phyloP scores from a whole-genome alignment of 495 filamentous ascomycete genomes.

The Apodospora peruviana region DNA sequence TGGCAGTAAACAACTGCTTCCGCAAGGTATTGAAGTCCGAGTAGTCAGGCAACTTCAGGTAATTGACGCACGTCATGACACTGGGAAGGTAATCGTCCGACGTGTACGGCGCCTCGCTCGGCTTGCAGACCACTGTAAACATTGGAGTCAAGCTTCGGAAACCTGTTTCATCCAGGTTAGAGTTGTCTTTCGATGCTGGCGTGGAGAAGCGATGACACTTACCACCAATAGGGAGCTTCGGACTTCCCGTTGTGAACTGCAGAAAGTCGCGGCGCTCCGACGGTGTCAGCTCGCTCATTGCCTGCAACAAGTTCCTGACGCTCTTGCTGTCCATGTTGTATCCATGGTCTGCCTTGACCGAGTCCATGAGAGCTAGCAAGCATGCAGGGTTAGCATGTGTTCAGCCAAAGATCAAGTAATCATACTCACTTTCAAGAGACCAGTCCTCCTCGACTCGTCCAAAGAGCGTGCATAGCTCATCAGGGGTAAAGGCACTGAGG shows the following conservation, averaged over 20 bases:
- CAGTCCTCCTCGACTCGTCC: slow-evolving; percentile 94
- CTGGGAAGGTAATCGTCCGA: slow-evolving; percentile 97
- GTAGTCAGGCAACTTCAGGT: slow-evolving; percentile 97
- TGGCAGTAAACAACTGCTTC: slow-evolving; percentile 73
- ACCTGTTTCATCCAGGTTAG: slow-evolving; percentile 47
- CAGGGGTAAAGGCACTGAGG: slow-evolving; percentile 89
- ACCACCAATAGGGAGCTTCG: slow-evolving; percentile 98
- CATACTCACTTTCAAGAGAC: slow-evolving; percentile 83
- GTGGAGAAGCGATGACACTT: slow-evolving; percentile 31
- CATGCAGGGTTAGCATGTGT: slow-evolving; percentile 12
- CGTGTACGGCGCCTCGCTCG: slow-evolving; percentile 87
- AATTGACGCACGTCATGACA: slow-evolving; percentile 99
- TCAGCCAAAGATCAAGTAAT: background rate
- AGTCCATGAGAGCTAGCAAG: slow-evolving; percentile 80
- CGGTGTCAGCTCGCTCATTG: slow-evolving; percentile 81
- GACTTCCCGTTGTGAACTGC: slow-evolving; percentile 97
- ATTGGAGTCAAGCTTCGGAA: slow-evolving; percentile 96
- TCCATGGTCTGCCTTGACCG: slow-evolving; percentile 98
- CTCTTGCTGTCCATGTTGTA: slow-evolving; percentile 99
- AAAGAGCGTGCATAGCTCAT: slow-evolving; percentile 95
- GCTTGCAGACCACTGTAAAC: slow-evolving; percentile 98
- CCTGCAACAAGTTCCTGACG: slow-evolving; percentile 87
- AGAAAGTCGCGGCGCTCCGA: slow-evolving; percentile 87
- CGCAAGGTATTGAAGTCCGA: slow-evolving; percentile 70
- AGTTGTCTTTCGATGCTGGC: background rate